Base-by-base conservation (phyloP, 73 alveolate genomes). In the Paramecium tetraurelia region DNA sequence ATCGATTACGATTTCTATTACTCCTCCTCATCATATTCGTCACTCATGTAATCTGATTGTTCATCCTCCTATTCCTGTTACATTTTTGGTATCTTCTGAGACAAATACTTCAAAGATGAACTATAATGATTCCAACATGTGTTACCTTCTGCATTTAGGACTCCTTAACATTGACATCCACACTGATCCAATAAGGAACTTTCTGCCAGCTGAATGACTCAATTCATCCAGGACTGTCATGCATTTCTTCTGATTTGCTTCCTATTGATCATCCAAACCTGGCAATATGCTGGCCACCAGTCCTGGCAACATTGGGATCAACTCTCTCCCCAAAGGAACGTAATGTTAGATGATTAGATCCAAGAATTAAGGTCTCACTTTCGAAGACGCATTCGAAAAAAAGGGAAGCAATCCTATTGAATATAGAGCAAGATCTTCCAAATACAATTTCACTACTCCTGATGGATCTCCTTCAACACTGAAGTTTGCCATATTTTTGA, bases 391-490 rank as follows among this genome's bases (percentile, higher is more conserved):
- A 89, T 89, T 89, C 7, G 71, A 43, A 89, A 89, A 89, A 68
- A 89, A 89, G 75, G 94, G 94, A 83, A 89, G 75, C 53, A 89
- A 83, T 27, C 94, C 94, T 5, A 89, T 83, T 7, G 92, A 70
- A 68, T 70, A 89, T 33, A 89, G 31, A 41, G 85, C 94, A 18
- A 89, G 53, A 44, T 89, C 94, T 44, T 89, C 94, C 7, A 77
- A 40, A 35, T 58, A 40, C 84, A 89, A 70, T 72, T 89, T 89
- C 33, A 50, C 84, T 21, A 70, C 70, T 33, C 59, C 57, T 24
- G 71, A 58, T 71, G 71, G 85, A 70, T 70, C 84, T 14, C 58
- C 84, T 16, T 83, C 90, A 33, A 58, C 63, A 48, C 58, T 44
- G 36, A 83, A 77, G 38, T 46, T 89, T 40, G 71, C 70, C 50